A percentile compares a stretch with the other conserved stretches of the same genome.
These are phyloP conservation scores for Blastomyces emzantsi DNA, from an alignment of 2,329 filamentous ascomycete genomes.

Conservation along the genomic window DNA sequence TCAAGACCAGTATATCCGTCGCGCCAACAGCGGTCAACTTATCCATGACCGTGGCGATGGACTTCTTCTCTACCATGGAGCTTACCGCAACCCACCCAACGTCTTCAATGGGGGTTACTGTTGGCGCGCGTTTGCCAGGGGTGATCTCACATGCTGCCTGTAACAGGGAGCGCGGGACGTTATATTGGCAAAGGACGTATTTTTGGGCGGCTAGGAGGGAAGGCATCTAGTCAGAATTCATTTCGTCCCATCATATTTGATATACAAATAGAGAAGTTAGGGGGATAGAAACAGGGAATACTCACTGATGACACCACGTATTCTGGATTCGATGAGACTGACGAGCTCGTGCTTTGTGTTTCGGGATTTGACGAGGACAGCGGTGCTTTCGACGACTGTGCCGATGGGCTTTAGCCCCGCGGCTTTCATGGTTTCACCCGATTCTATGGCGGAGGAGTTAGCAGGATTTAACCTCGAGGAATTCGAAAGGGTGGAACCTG, in stretches of 20 bases:
- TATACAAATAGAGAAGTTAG: not conserved
- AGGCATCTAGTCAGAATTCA: not conserved
- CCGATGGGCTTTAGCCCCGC: conserved; percentile 90
- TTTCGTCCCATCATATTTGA: not conserved
- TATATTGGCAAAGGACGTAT: conserved; percentile 95
- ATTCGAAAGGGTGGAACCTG: not conserved
- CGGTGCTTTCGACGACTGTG: conserved; percentile 79
- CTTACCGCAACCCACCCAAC: conserved; percentile 91
- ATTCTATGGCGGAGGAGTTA: conserved; percentile 51
- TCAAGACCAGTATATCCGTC: conserved; percentile 73
- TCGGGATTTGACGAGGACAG: conserved; percentile 86
- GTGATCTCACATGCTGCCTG: conserved; percentile 64
- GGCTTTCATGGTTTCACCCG: conserved; percentile 95
- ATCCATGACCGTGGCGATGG: conserved; percentile 80
- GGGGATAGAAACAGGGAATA: conserved; percentile 9
- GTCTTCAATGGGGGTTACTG: conserved; percentile 79
- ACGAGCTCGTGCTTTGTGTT: conserved; percentile 73
- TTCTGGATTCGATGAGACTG: conserved; percentile 74
- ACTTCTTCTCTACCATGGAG: conserved; percentile 85
- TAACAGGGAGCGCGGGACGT: conserved; percentile 66
- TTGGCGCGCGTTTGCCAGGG: conserved; percentile 87
- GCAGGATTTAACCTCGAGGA: not conserved
- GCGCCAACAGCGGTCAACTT: conserved; percentile 66
- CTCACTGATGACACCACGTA: conserved; percentile 78
- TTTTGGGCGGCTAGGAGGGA: conserved; percentile 60